Base-by-base conservation (phyloP, 192 early-diverging fungal genomes). In the Coemansia sp. region DNA sequence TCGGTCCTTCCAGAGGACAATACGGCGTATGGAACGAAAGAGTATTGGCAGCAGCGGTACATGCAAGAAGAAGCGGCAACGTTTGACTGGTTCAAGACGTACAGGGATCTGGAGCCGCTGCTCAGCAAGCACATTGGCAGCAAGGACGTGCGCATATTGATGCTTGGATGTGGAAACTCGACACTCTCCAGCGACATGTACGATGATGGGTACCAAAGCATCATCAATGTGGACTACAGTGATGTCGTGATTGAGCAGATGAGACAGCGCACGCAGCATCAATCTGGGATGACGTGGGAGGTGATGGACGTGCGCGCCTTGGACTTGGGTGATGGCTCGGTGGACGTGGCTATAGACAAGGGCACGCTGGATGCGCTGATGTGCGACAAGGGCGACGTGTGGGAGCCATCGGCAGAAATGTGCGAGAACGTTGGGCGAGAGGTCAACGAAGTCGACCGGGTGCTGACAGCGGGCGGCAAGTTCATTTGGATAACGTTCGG, bases 21-120 rank as follows among this genome's bases (percentile, higher is more conserved):
- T 41, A 86, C 86, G 40, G 89, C 88, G 47, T 95, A 94, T 72
- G 91, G 88, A 29, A 90, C 88, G 50, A 76, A 86, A 58, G 87
- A 90, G 65, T 95, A 94, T 83, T 95, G 94, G 94, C 89, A 93
- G 49, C 78, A 85, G 74, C 87, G 86, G 31, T 89, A 91, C 55
- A 36, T 76, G 66, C 76, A 85, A 78, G 85, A 83, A 70, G 76
- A 69, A 3, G 52, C 64, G 44, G 36, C 72, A 39, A 87, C 88
- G 1, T 96, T 94, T 78, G 95, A 95, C 84, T 96, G 95, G 94
- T 95, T 95, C 80, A 94, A 93, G 78, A 92, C 89, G 20, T 94
- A 91, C 81, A 74, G 81, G 62, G 90, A 93, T 36, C 71, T 94
- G 55, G 84, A 90, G 65, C 87, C 88, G 52, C 72, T 91, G 47